These are phyloP conservation scores for Picochlorum sp. DNA, from an alignment of 139 green algal genomes.

Conservation along the genomic window DNA sequence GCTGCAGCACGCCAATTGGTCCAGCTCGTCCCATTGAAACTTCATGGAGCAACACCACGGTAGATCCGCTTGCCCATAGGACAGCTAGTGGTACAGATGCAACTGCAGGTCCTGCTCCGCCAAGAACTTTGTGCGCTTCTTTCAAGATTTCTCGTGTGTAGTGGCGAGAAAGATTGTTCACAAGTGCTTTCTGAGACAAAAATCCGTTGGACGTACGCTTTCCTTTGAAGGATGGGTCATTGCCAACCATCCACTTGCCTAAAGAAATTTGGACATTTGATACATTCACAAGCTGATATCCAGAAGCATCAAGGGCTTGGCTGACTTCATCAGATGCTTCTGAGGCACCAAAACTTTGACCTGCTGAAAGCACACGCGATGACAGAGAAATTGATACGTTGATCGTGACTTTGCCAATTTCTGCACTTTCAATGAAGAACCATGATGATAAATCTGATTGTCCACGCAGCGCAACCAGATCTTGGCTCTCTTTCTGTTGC, in stretches of 20 bases:
- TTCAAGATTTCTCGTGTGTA: slow-evolving; percentile 54
- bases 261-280: slow-evolving; percentile 73
- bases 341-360: not conserved
- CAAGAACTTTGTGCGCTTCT: slow-evolving; percentile 68
- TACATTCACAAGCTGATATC: slow-evolving; percentile 84
- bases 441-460: slow-evolving; percentile 60
- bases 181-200: slow-evolving; percentile 31
- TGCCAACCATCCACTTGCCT: slow-evolving; percentile 35
- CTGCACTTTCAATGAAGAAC: slow-evolving; percentile 60
- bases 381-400: slow-evolving; percentile 73
- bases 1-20: slow-evolving; percentile 31
- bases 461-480: slow-evolving; percentile 55
- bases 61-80: slow-evolving; percentile 60
- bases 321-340: slow-evolving; percentile 24
- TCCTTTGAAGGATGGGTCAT: slow-evolving; percentile 28
- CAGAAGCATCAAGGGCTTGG: slow-evolving; percentile 48
- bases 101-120: slow-evolving; percentile 61
- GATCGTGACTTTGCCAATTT: slow-evolving; percentile 46
- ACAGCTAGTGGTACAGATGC: slow-evolving; percentile 57
- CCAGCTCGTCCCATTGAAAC: slow-evolving; percentile 40
- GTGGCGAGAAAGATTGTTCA: slow-evolving; percentile 48
- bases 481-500: slow-evolving; percentile 40
- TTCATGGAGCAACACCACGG: slow-evolving; percentile 46
- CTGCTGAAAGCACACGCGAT: slow-evolving; percentile 40
- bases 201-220: slow-evolving; percentile 35